phyloP scores from a whole-genome alignment of 129 eudicot genomes.

The Pseudognaphalium luteoalbum region DNA sequence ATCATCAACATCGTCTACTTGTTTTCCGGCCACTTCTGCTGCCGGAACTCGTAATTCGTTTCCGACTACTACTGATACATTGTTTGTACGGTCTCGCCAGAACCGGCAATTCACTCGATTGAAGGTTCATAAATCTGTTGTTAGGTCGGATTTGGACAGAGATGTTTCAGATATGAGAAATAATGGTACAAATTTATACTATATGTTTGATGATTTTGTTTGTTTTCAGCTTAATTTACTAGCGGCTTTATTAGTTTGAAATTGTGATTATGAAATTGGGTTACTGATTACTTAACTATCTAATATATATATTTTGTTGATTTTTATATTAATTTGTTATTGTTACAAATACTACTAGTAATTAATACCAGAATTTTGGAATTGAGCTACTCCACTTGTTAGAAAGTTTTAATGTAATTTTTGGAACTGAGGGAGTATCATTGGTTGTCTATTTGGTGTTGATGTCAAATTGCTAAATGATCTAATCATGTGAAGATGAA shows the following conservation, averaged over 20 bases:
- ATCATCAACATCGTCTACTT: conserved; percentile 41
- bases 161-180: conserved; percentile 80
- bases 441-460: conserved; percentile 3
- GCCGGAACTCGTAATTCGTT: conserved; percentile 38
- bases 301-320: neutral
- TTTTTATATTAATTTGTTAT: no score
- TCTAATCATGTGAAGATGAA: conserved; percentile 12
- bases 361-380: neutral
- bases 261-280: conserved; percentile 12
- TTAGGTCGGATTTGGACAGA: conserved; percentile 74
- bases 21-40: conserved; percentile 50
- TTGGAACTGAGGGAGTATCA: conserved; percentile 10
- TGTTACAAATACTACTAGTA: no score
- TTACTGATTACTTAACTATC: neutral
- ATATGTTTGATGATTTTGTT: neutral
- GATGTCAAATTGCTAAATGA: neutral
- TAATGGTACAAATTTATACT: conserved; percentile 46
- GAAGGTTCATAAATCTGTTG: conserved; percentile 34
- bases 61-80: conserved; percentile 23
- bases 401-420: no score
- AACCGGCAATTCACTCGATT: conserved; percentile 39
- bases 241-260: neutral
- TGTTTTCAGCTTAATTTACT: neutral
- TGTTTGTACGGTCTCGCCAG: conserved; percentile 26
- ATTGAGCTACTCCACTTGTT: no score